These are phyloP conservation scores for Lentinula raphanica DNA, from an alignment of 768 basidiomycete genomes.

Conservation along the genomic window DNA sequence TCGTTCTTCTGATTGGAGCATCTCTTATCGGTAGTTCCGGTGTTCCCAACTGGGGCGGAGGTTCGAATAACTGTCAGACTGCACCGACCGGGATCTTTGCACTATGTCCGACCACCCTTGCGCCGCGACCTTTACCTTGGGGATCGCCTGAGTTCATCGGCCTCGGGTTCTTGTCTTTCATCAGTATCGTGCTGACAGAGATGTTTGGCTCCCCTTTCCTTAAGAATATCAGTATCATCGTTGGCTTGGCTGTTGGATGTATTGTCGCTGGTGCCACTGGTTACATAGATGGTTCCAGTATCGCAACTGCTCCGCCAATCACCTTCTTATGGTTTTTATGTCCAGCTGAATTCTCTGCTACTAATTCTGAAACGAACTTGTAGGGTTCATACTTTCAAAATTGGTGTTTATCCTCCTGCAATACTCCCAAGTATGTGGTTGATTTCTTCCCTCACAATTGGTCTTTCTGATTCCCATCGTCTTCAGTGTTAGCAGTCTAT, in stretches of 20 bases:
- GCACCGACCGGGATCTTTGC: slow-evolving; percentile 65
- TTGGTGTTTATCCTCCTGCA: slow-evolving; percentile 70
- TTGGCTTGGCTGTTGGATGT: slow-evolving; percentile 71
- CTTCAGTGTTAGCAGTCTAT: slow-evolving; percentile 30
- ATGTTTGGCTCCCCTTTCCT: slow-evolving; percentile 83
- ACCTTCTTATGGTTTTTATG: slow-evolving; percentile 67
- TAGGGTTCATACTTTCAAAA: slow-evolving; percentile 74
- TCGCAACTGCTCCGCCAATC: slow-evolving; percentile 65
- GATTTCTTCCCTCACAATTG: too few relatives aligned
- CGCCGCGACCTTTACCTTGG: slow-evolving; percentile 73
- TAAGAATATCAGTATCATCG: slow-evolving; percentile 73
- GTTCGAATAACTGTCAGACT: slow-evolving; percentile 62
- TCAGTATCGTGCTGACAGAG: slow-evolving; percentile 30
- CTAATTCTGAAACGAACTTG: background rate
- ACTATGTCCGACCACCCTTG: slow-evolving; percentile 66
- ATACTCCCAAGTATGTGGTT: slow-evolving; percentile 28
- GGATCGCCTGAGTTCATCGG: slow-evolving; percentile 82
- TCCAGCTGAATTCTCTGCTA: background rate
- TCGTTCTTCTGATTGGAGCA: slow-evolving; percentile 76
- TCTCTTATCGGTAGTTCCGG: slow-evolving; percentile 73
- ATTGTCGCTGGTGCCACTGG: slow-evolving; percentile 78
- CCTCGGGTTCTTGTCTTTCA: slow-evolving; percentile 70
- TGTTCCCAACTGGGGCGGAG: slow-evolving; percentile 79
- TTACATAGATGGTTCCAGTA: slow-evolving; percentile 64
- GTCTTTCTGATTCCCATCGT: background rate